Evolutionary conservation across 1,284 basidiomycete species (phyloP), one percentile per base, ranked within the genome.

Genomic region (Fomitopsis pinicola): DNA sequence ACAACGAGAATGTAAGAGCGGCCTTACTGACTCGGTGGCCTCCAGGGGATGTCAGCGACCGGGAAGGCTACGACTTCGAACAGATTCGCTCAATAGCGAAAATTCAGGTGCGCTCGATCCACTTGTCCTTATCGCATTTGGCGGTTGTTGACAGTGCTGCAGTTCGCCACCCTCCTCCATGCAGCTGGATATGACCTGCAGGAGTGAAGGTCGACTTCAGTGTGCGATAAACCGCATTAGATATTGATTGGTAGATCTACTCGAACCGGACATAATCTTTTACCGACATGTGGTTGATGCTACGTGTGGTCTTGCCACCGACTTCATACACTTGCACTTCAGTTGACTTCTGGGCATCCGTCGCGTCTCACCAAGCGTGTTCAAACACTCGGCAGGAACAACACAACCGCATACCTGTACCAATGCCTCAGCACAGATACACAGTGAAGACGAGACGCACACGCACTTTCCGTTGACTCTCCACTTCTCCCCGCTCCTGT

Each of bases 61-160:
- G 94, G 56, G 78, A 82, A 48, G 89, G 89, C 9, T 95, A 91
- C 69, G 92, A 94, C 73, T 82, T 95, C 62, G 79, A 88, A 30
- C 94, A 96, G 73, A 75, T 94, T 59, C 82, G 79, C 66, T 84
- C 85, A 12, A 94, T 95, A 65, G 91, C 91, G 3, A 94, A 93
- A 77, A 92, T 94, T 22, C 90, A 94, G 77, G 89, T 88, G 65
- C 50, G 83, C 68, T 42, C 22, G 15, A 12, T 17, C 22, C 15
- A 26, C 19, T 5, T 19, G 7, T 46, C 7, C 28, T 10, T n/a
- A 22, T 19, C 17, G 35, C 52, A 22, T 35, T 6, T 14, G 5
- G 30, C 22, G 28, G 15, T 12, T 8, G 2, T 6, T 15, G 12
- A 22, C 22, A 22, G 22, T 53, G 4, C 17, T 42, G 17, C 22